phyloP scores from a whole-genome alignment of 2,329 filamentous ascomycete species.

The Hirsutella thompsonii region DNA sequence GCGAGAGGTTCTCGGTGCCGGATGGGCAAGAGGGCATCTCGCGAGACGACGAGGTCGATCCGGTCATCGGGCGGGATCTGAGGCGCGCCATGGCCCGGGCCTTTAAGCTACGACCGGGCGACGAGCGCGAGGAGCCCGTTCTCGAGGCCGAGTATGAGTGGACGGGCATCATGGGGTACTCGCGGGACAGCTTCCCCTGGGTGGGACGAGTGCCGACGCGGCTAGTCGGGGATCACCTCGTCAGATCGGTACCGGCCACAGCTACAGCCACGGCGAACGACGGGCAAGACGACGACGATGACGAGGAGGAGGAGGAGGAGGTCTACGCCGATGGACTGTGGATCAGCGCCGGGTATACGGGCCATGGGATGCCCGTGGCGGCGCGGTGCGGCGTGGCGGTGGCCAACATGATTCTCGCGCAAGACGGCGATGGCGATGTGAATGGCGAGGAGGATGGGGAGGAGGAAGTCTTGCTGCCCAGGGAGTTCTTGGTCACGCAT shows the following conservation, averaged over 20 bases:
- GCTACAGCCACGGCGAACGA: no score
- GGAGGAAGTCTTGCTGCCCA: constrained; percentile 31
- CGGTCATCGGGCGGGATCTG: constrained; percentile 41
- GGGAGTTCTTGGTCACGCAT: constrained; percentile 24
- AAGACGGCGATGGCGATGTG: constrained; percentile 9
- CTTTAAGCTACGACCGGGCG: constrained; percentile 26
- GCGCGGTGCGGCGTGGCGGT: constrained; percentile 52
- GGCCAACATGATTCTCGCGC: constrained; percentile 40
- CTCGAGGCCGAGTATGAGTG: constrained; percentile 49
- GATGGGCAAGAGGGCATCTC: constrained; percentile 37
- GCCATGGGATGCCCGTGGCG: constrained; percentile 67
- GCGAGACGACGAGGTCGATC: constrained; percentile 46
- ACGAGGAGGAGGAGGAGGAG: not conserved
- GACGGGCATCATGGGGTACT: constrained; percentile 74
- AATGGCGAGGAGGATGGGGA: constrained; percentile 12
- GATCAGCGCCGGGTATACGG: constrained; percentile 55
- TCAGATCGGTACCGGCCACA: no score
- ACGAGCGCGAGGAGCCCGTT: constrained; percentile 23
- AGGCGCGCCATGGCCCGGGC: constrained; percentile 27
- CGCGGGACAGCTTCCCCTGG: constrained; percentile 55
- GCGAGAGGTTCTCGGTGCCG: constrained; percentile 45
- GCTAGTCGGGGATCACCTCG: no score
- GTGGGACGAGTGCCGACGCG: constrained; percentile 50
- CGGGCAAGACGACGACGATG: no score
- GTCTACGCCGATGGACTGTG: constrained; percentile 35